Base-by-base conservation (phyloP, 2,329 filamentous ascomycete genomes). In the Raffaelea ambrosiae region DNA sequence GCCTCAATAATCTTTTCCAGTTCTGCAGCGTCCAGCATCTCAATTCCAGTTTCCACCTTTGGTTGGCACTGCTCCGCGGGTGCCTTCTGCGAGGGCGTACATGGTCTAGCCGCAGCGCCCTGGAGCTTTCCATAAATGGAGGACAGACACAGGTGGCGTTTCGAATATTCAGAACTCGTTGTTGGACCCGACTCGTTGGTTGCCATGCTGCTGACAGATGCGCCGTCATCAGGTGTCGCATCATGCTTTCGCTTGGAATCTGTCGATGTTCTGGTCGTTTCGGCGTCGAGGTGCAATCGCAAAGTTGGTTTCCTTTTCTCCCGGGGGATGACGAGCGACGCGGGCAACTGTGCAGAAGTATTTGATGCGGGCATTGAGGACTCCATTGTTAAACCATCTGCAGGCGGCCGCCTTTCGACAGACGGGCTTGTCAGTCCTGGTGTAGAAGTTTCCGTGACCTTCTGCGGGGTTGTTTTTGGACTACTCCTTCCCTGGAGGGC, bases 1-100 rank as follows among this genome's bases (percentile, higher is more conserved):
- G 64, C 55, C 43, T 74, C 66, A 13, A 88, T 60, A 38, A 87
- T 63, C 9, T 76, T 70, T 51, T 72, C 76, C 14, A 86, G 69
- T 26, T 77, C 66, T 2, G 68, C 63, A 3, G 73, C 68, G 0
- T 74, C 63, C 23, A 87, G 72, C 66, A 84, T 68, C 1, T 63
- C 61, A 1, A 76, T 70, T 0, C 47, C 66, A 16, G 64, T 59
- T 21, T 80, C 75, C 3, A 73, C 53, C 5, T 67, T 65, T 5
- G 66, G 55, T 1, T 80, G 79, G n/a, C 79, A 56, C 0, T 77
- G 82, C 47, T 75, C 74, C 1, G 76, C 70, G 33, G 35, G 73
- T 61, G 55, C 46, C 50, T 38, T n/a, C 18, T 38, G 35, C 14
- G 35, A n/a, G 5, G 16, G 8, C 5, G 35, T 8, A 16, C 18